phyloP scores from a whole-genome alignment of 306 rosid species.

The Fagus crenata region DNA sequence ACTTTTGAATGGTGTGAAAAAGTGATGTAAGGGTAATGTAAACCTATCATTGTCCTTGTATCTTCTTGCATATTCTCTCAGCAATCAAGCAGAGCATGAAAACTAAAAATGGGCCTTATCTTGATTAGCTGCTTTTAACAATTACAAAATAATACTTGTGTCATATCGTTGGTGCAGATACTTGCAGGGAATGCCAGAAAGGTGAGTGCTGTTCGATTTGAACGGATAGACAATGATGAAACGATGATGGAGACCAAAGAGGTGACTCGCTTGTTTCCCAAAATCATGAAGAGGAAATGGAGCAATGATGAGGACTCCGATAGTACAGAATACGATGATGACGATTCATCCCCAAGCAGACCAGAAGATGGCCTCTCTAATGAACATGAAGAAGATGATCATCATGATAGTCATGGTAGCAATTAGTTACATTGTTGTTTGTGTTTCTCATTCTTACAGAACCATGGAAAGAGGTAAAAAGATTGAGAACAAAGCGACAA shows the following conservation, averaged over 20 bases:
- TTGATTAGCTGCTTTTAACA: background rate
- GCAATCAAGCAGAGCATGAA: background rate
- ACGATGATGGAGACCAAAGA: conserved; percentile 51
- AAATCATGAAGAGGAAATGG: conserved; percentile 78
- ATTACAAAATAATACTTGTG: background rate
- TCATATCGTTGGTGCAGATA: conserved; percentile 52
- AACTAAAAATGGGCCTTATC: background rate
- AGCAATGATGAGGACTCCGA: conserved; percentile 52
- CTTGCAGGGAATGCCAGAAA: conserved; percentile 98
- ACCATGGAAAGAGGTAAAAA: conserved; percentile 35
- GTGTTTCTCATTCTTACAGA: conserved; percentile 43
- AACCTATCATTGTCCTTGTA: no score
- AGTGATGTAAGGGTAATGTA: no score
- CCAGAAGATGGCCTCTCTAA: conserved; percentile 46
- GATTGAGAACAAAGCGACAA: conserved; percentile 31
- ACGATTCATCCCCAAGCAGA: conserved; percentile 50
- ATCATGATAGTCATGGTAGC: conserved; percentile 39
- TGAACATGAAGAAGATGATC: conserved; percentile 42
- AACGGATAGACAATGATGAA: conserved; percentile 53
- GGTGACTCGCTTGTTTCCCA: conserved; percentile 78
- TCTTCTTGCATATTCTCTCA: background rate
- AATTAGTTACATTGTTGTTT: conserved; percentile 25
- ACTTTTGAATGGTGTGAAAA: no score
- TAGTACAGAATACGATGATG: conserved; percentile 49
- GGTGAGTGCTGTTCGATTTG: conserved; percentile 92